Base-by-base conservation (phyloP, 192 early-diverging fungal genomes). In the Coemansia sp. region DNA sequence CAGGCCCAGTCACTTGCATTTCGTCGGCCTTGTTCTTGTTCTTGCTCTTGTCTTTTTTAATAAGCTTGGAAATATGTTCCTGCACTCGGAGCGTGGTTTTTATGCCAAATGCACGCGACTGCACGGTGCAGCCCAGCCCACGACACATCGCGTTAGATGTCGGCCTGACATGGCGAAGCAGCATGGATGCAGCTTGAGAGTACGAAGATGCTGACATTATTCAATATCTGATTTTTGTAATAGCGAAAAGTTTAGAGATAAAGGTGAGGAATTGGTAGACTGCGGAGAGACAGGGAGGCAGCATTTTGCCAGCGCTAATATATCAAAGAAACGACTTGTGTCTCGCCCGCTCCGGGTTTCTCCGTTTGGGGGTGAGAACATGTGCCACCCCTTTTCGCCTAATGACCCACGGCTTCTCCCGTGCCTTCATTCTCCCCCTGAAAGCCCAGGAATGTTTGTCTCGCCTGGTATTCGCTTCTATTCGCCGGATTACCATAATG, bases 71-170 rank as follows among this genome's bases (percentile, higher is more conserved):
- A 18, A 80, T 66, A 39, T 68, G 72, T 58, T 80, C 77, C 26
- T 80, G 77, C 13, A 73, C 77, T 12, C 45, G 55, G 27, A 80
- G 68, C 22, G 77, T 80, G 10, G 77, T 80, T 52, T 80, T 80
- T 41, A 80, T 80, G 19, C 77, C 77, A 47, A 80, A 80, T 23
- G 64, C 61, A 24, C 77, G 70, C 8, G 58, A 22, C 27, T 72
- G 72, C 35, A 68, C 58, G 27, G 62, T 23, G 23, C 57, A 56
- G 23, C 5, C 47, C 14, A 43, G 53, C 3, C 53, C 7, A 11
- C 23, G 53, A 4, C 23, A 4, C 20, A 45, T n/a, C 23, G 62
- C 11, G 20, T 22, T 22, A 20, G 51, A 23, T 16, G 71, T 8
- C 29, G 61, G 47, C 19, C 37, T 24, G n/a, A 39, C 50, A 2